phyloP scores from a whole-genome alignment of 176 grass and related monocot species.

The Oryza punctata region DNA sequence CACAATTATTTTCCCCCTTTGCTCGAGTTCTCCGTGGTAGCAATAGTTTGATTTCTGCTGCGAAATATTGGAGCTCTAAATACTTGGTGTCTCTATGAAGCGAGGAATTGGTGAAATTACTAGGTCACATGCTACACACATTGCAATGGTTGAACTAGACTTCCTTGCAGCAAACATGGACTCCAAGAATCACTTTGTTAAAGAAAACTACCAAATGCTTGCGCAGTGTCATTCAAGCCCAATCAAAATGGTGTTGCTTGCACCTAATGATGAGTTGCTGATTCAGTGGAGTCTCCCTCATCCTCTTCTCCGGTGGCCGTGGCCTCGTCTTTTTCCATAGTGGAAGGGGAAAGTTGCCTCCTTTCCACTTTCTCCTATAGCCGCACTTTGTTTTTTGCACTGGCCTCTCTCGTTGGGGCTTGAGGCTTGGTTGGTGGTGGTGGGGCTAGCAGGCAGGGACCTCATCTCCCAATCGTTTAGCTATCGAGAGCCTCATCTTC shows the following conservation, averaged over 20 bases:
- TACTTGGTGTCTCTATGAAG: not conserved
- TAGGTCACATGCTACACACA: too few species aligned
- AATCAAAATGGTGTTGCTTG: conserved; percentile 31
- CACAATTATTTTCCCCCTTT: not conserved
- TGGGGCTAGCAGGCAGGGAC: conserved; percentile 30
- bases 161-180: not conserved
- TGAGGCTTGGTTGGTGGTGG: conserved; percentile 24
- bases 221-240: conserved; percentile 1
- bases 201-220: conserved; percentile 5
- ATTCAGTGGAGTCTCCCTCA: conserved; percentile 35
- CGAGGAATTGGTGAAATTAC: not conserved
- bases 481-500: conserved; percentile 29
- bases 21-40: not conserved
- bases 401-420: conserved; percentile 15
- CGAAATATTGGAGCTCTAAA: not conserved
- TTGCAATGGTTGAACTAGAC: not conserved
- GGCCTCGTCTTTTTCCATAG: conserved; percentile 33
- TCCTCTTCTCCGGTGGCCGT: conserved; percentile 22
- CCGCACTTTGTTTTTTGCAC: conserved; percentile 22
- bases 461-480: conserved; percentile 43
- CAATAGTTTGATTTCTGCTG: too few species aligned
- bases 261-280: conserved; percentile 3
- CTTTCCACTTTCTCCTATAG: conserved; percentile 11
- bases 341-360: conserved; percentile 29
- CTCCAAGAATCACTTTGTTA: conserved; percentile 5